Evolutionary conservation across 176 grass and related monocot genomes (phyloP).

Genomic region (Olyra latifolia): DNA sequence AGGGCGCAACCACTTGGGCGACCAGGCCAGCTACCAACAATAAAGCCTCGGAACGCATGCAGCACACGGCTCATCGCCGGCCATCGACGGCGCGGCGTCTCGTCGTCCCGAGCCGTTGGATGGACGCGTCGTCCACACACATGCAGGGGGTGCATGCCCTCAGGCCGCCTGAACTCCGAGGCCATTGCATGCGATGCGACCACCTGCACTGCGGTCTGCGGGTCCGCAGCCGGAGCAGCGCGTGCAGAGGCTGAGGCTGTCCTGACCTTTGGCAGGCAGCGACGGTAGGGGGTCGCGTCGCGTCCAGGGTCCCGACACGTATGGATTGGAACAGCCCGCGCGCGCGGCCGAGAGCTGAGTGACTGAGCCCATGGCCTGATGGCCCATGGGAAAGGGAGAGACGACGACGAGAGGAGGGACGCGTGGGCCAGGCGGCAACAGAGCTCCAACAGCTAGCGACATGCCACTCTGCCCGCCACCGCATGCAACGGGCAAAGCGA

Average conservation of each 20-base stretch:
- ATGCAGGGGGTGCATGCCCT: too few species aligned
- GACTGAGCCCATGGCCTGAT: too few species aligned
- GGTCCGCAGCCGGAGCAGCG: background rate
- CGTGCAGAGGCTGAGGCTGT: background rate
- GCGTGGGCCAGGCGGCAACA: constrained; percentile 20
- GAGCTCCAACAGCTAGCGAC: constrained; percentile 52
- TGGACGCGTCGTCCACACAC: too few species aligned
- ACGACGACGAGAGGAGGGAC: background rate
- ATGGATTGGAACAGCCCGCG: background rate
- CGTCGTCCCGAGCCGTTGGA: background rate
- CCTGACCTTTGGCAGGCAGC: constrained; percentile 32
- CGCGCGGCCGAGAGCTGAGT: background rate
- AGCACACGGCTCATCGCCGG: background rate
- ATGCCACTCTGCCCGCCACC: constrained; percentile 38
- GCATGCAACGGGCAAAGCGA: constrained; percentile 17
- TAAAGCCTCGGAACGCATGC: too few species aligned
- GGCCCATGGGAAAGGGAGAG: background rate
- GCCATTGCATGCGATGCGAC: background rate
- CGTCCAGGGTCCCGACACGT: background rate
- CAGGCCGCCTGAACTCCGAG: too few species aligned
- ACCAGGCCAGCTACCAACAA: background rate
- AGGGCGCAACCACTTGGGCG: constrained; percentile 32
- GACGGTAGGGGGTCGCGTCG: too few species aligned
- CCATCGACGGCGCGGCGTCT: background rate
- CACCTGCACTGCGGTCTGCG: background rate